These are phyloP conservation scores for Staphylotrichum tortipilum DNA, from an alignment of 495 filamentous ascomycete species.

Conservation along the genomic window DNA sequence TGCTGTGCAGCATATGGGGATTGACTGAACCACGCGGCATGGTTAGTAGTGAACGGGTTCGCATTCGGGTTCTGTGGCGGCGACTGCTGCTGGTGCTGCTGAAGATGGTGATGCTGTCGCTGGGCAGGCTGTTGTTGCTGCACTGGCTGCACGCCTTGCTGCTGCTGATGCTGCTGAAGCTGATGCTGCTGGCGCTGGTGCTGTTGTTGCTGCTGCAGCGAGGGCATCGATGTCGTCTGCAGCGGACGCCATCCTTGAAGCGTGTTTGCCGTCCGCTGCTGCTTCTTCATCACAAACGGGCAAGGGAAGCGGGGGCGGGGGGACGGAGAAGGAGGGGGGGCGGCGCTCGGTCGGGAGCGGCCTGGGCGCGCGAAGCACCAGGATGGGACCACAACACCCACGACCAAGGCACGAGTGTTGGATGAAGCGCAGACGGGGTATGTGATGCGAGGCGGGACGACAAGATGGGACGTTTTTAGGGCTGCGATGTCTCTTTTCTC, in stretches of 20 bases:
- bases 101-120: conserved; percentile 20
- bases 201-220: conserved; percentile 24
- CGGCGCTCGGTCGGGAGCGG: conserved; percentile 14
- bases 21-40: conserved; percentile 22
- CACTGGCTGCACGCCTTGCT: too few species aligned
- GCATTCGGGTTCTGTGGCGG: conserved; percentile 17
- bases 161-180: conserved; percentile 14
- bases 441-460: conserved; percentile 5
- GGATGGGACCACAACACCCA: conserved; percentile 15
- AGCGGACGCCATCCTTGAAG: conserved; percentile 27
- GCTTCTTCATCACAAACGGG: conserved; percentile 28
- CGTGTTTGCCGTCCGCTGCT: conserved; percentile 22
- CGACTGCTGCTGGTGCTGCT: conserved; percentile 11
- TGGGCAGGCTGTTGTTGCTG: too few species aligned
- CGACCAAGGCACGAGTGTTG: neutral
- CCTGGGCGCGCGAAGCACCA: conserved; percentile 26
- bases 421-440: neutral
- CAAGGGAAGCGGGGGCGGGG: too few species aligned
- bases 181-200: conserved; percentile 14
- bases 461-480: conserved; percentile 1
- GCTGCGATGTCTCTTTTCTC: conserved; percentile 2
- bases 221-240: conserved; percentile 26
- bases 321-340: too few species aligned
- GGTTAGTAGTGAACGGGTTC: conserved; percentile 29
- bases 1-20: conserved; percentile 18